A percentile compares a stretch with the other conserved stretches of the same genome.
Conservation (phyloP, 202 grass and related monocot genomes). For the Zizania palustris region DNA sequence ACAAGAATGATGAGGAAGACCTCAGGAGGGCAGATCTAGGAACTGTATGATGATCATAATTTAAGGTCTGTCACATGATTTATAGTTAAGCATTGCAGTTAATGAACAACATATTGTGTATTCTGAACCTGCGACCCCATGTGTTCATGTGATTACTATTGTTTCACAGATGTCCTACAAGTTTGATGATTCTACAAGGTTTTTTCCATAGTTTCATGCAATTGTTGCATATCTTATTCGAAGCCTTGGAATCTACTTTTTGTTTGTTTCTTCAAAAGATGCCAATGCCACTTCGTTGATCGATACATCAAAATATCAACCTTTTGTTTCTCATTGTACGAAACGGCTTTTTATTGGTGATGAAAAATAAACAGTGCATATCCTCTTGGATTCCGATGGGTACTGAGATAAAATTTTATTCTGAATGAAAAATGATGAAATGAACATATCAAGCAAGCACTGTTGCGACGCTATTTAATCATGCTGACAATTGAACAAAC, state of each 20-base stretch:
- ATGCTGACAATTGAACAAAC: too few species aligned
- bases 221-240: background rate
- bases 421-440: too few species aligned
- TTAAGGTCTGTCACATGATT: constrained; percentile 27
- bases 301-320: background rate
- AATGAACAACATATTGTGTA: constrained; percentile 1
- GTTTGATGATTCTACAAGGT: constrained; percentile 4
- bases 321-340: constrained; percentile 2
- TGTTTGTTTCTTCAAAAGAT: background rate
- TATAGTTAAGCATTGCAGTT: constrained; percentile 6
- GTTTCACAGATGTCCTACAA: constrained; percentile 4
- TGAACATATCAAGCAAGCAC: too few species aligned
- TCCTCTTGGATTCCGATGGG: background rate
- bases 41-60: background rate
- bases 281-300: background rate
- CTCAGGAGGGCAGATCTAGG: constrained; percentile 20
- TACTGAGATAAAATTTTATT: too few species aligned
- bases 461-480: too few species aligned
- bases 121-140: background rate
- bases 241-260: constrained; percentile 15
- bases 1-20: constrained; percentile 1
- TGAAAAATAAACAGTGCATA: background rate
- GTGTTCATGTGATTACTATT: constrained; percentile 5
- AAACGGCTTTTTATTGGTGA: background rate
- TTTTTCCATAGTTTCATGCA: background rate